Percentiles rank a stretch among this genome's conserved stretches.
Evolutionary conservation across 2,329 filamentous ascomycete species (phyloP).

Genomic region (Hypomyces perniciosus): DNA sequence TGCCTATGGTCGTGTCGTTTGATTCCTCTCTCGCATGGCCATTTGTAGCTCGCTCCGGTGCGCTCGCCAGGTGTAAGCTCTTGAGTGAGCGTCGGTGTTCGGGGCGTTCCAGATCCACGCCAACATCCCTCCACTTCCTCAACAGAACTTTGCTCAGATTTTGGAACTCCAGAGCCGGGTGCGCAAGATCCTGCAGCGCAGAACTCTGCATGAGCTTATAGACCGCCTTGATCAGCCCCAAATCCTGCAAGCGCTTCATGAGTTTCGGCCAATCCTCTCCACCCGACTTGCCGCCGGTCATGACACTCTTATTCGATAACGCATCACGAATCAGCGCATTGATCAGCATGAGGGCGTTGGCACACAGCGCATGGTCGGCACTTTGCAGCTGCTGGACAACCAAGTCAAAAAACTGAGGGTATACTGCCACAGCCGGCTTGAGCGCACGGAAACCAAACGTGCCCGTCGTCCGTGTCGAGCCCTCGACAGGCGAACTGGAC

Average conservation of each 20-base stretch:
- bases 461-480: conserved; percentile 40
- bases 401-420: conserved; percentile 91
- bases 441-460: conserved; percentile 84
- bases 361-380: conserved; percentile 91
- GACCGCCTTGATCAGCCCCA: conserved; percentile 87
- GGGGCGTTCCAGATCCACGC: conserved; percentile 75
- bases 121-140: conserved; percentile 80
- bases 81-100: conserved; percentile 87
- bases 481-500: conserved; percentile 36
- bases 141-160: conserved; percentile 81
- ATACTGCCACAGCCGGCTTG: conserved; percentile 83
- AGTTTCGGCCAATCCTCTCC: conserved; percentile 87
- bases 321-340: conserved; percentile 93
- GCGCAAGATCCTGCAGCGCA: conserved; percentile 80
- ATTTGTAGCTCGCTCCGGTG: conserved; percentile 50
- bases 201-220: conserved; percentile 93
- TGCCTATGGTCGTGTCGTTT: conserved; percentile 30
- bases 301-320: conserved; percentile 64
- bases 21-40: conserved; percentile 33
- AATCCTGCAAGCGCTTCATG: conserved; percentile 85
- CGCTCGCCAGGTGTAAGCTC: conserved; percentile 76
- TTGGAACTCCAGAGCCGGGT: conserved; percentile 90
- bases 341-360: conserved; percentile 89
- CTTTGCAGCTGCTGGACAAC: conserved; percentile 88
- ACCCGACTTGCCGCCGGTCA: conserved; percentile 22